phyloP scores from a whole-genome alignment of 2,329 filamentous ascomycete genomes.

The Ophiosphaerella herpotricha region DNA sequence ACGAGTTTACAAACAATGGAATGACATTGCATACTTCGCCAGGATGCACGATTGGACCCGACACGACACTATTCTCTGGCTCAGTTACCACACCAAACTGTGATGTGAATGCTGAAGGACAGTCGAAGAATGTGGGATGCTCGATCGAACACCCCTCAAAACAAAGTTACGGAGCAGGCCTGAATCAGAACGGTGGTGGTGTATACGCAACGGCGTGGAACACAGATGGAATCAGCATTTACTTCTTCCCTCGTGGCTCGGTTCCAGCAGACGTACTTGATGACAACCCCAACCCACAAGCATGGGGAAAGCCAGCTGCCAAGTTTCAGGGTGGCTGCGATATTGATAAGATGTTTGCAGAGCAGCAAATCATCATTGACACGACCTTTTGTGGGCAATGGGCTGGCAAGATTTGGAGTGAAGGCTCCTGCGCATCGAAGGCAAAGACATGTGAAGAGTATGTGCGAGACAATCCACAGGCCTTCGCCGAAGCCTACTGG shows the following conservation, averaged over 20 bases:
- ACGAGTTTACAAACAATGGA: conserved; percentile 47
- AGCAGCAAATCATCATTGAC: conserved; percentile 79
- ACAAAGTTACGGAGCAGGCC: conserved; percentile 55
- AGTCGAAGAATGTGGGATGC: conserved; percentile 49
- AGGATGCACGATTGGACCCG: conserved; percentile 49
- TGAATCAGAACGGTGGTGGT: conserved; percentile 56
- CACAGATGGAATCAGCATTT: conserved; percentile 71
- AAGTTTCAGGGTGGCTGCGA: conserved; percentile 72
- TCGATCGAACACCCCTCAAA: conserved; percentile 48
- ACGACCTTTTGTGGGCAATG: conserved; percentile 88
- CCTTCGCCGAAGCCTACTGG: conserved; percentile 78
- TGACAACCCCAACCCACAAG: conserved; percentile 64
- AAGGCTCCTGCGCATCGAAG: conserved; percentile 63
- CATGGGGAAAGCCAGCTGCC: conserved; percentile 72
- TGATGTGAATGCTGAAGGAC: conserved; percentile 50
- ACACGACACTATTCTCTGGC: conserved; percentile 53
- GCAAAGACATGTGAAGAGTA: conserved; percentile 72
- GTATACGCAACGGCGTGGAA: conserved; percentile 67
- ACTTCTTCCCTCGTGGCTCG: conserved; percentile 74
- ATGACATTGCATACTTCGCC: conserved; percentile 56
- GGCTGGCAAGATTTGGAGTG: conserved; percentile 73
- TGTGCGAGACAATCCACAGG: conserved; percentile 71
- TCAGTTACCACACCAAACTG: conserved; percentile 55
- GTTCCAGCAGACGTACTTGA: conserved; percentile 68
- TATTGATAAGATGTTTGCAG: conserved; percentile 69